Evolutionary conservation across 768 basidiomycete genomes (phyloP), one percentile per base, ranked within the genome.

Genomic region (Russula sp.): DNA sequence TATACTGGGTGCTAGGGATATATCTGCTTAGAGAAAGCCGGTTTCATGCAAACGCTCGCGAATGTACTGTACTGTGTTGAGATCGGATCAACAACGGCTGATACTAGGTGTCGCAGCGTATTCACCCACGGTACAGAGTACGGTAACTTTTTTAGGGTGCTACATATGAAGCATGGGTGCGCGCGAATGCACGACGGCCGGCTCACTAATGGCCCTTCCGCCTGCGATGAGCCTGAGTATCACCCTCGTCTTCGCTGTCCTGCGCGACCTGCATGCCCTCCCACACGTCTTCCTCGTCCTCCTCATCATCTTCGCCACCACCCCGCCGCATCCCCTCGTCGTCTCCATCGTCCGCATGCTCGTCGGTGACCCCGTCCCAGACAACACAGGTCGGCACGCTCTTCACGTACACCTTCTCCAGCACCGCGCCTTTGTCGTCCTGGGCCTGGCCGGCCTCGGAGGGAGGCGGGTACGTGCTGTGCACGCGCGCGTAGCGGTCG

Each of bases 401-500:
- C 52, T 83, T 86, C 70, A 84, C 75, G 74, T 81, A 92, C 35
- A 78, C 70, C 70, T 86, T 91, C 39, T 84, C 82, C 4, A 88
- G 71, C 16, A 88, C 79, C 54, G 79, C 71, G 8, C 89, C 87
- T 68, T 81, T 86, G 49, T 75, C 72, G 53, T 85, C 81, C 62
- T 82, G 81, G 60, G 77, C 79, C 58, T 80, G 72, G n/a, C 80
- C 80, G 1, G 72, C 74, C 64, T 77, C 72, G 16, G 69, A 16
- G 3, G 86, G 82, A 18, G 82, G 84, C 27, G 83, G 72, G 59
- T 77, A 78, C 4, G 80, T 80, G 67, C 81, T 85, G 71, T 91
- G 89, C 49, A 92, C 74, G 39, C 91, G 84, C 22, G 82, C 73
- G 73, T 82, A 91, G 47, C 88, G 83, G 72, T 92, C 90, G 49